Base-by-base conservation (phyloP, 805 yeast genomes). In the Yarrowia divulgata region DNA sequence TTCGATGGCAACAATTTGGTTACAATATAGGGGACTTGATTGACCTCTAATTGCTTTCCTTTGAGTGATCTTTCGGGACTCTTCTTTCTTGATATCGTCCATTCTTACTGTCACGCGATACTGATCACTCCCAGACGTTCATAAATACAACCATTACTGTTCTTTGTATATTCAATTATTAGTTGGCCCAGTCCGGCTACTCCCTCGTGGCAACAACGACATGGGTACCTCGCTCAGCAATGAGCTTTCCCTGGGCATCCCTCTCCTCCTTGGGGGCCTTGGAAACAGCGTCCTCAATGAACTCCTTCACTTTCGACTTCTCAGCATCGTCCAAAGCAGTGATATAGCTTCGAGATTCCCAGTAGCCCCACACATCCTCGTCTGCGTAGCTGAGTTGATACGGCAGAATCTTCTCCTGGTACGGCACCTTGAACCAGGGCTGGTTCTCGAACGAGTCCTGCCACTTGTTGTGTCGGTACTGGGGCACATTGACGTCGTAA, bases 261-360 rank as follows among this genome's bases (percentile, higher is more conserved):
- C 66, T 4, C 37, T 60, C 66, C 2, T 34, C 32, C 42, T 43
- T 45, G 18, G 52, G 66, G 2, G 66, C 66, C 2, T 60, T 60
- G 14, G 23, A 6, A 8, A 60, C 66, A 1, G n/a, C 29, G 1
- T 8, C 39, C 2, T 52, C 50, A 1, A 66, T 10, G 12, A 40
- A 52, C 50, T 18, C n/a, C 40, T 18, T 43, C 42, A 66, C 12
- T n/a, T 42, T 14, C 1, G 63, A 60, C 73, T 80, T 79, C 73
- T 84, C 81, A 1, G 71, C 77, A 0, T 78, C 82, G 3, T 79
- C 70, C 58, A 85, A 73, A 3, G 79, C 78, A 0, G 89, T 85
- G 64, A 87, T 82, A 73, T 84, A 87, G 62, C 87, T 83, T 71
- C 88, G 79, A 0, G 88, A 82, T 69, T 79, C 78, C 89, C 89